These are phyloP conservation scores for Talaromyces sp. DNA, from an alignment of 2,329 filamentous ascomycete species.

Conservation along the genomic window DNA sequence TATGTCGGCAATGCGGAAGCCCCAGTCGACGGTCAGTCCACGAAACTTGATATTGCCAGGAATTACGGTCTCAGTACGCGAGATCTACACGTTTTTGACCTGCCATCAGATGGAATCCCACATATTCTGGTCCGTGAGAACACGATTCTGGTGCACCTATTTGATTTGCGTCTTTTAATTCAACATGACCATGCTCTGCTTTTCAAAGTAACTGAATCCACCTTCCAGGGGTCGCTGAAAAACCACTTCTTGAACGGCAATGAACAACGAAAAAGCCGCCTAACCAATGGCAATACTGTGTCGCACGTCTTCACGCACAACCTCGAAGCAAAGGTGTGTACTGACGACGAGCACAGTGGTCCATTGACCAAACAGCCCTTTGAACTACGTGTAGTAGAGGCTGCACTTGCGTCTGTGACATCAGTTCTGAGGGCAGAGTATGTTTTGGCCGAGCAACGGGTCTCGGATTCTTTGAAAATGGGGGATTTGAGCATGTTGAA, in stretches of 20 bases:
- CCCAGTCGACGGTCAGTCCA: neutral
- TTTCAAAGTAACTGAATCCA: constrained; percentile 17
- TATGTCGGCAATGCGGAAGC: neutral
- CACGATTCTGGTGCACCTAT: constrained; percentile 30
- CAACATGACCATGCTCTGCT: constrained; percentile 25
- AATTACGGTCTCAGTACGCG: constrained; percentile 20
- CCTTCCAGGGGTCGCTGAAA: neutral
- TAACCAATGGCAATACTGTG: neutral
- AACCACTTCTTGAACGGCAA: neutral
- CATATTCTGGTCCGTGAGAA: constrained; percentile 27
- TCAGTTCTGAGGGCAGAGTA: constrained; percentile 29
- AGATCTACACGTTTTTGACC: constrained; percentile 29
- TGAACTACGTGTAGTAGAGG: constrained; percentile 30
- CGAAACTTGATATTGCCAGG: constrained; percentile 16
- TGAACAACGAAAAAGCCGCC: neutral
- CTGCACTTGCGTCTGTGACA: constrained; percentile 28
- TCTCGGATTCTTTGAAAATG: neutral
- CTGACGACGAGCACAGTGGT: neutral
- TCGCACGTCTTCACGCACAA: neutral
- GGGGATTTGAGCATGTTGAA: constrained; percentile 14
- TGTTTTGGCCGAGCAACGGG: constrained; percentile 10
- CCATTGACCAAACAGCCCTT: constrained; percentile 18
- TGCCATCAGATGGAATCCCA: constrained; percentile 27
- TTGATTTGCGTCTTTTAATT: constrained; percentile 30
- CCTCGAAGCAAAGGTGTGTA: neutral